Percentiles rank a stretch among this genome's conserved stretches.
Evolutionary conservation across 75 land plant species (phyloP).

Genomic region (Sequoiadendron giganteum): DNA sequence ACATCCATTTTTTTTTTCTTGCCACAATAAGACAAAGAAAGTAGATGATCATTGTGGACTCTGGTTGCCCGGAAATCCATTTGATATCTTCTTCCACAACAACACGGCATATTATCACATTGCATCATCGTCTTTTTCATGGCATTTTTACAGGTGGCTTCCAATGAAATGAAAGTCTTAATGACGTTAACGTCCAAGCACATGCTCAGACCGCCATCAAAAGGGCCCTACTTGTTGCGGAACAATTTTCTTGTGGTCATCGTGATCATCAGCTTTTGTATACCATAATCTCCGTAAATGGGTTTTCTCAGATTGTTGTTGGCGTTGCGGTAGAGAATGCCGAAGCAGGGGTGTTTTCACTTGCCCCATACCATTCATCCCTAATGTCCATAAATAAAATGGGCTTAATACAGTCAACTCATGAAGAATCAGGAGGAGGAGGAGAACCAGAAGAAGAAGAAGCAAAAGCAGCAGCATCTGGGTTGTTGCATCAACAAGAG

Average conservation of each 20-base stretch:
- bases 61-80: no score
- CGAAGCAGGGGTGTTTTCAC: neutral
- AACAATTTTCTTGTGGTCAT: neutral
- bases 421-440: constrained; percentile 6
- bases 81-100: no score
- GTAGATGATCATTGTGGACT: no score
- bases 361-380: neutral
- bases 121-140: neutral
- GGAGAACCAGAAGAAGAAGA: constrained; percentile 9
- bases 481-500: neutral
- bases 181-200: neutral
- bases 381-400: neutral
- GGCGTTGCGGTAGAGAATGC: neutral
- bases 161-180: neutral
- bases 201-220: neutral
- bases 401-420: constrained; percentile 11
- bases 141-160: neutral
- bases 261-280: neutral
- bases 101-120: neutral
- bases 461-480: neutral
- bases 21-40: no score
- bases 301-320: no score
- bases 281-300: neutral
- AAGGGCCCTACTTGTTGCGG: neutral
- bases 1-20: no score